A percentile compares a stretch with the other conserved stretches of the same genome.
Conservation (phyloP, 164 flowering plant species). For the Aristolochia fimbriata region DNA sequence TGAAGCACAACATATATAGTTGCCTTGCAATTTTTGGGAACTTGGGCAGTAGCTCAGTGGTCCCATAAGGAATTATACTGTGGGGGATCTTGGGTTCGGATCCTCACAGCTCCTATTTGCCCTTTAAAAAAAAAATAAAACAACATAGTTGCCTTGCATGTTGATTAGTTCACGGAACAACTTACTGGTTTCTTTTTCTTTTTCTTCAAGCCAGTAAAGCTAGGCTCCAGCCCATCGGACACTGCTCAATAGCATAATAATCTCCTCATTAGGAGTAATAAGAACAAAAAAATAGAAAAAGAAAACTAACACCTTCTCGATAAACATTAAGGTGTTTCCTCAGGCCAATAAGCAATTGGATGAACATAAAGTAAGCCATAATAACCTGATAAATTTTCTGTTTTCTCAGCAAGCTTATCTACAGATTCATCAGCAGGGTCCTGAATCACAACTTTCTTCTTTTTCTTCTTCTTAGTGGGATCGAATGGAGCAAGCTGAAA, state of each 20-base stretch:
- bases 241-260: slow-evolving; percentile 29
- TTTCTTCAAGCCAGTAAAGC: slow-evolving; percentile 75
- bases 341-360: neutral
- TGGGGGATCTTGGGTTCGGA: no score
- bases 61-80: no score
- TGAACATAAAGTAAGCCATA: neutral
- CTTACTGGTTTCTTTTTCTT: slow-evolving; percentile 92
- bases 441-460: slow-evolving; percentile 42
- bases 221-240: slow-evolving; percentile 58
- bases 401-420: slow-evolving; percentile 59
- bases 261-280: neutral
- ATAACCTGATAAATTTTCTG: slow-evolving; percentile 57
- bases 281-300: neutral
- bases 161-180: slow-evolving; percentile 2
- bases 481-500: slow-evolving; percentile 34
- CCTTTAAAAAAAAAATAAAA: no score
- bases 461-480: slow-evolving; percentile 39
- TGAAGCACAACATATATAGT: neutral
- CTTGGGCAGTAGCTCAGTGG: no score
- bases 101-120: no score
- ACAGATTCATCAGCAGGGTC: slow-evolving; percentile 62
- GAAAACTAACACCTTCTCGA: neutral
- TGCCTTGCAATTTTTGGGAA: no score
- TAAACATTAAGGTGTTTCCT: neutral
- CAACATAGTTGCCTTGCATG: neutral